phyloP scores from a whole-genome alignment of 1,139 yeast species.

The Taphrina sp. region DNA sequence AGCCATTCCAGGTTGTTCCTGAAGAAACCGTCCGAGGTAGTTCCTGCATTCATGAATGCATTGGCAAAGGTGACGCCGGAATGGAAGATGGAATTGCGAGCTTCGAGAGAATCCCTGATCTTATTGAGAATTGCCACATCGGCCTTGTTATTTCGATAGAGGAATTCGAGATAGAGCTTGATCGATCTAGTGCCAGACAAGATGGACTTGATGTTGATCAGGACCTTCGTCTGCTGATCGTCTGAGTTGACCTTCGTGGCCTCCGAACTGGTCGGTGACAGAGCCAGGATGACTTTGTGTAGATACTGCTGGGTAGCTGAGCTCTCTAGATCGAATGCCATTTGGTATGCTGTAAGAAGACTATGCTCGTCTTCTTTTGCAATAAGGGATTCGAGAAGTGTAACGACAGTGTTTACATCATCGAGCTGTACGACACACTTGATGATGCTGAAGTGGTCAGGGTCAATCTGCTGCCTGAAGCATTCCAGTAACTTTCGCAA shows the following conservation, averaged over 20 bases:
- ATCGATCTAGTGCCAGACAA: constrained; percentile 92
- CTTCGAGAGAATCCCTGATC: constrained; percentile 79
- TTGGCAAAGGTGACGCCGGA: constrained; percentile 93
- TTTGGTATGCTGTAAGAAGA: constrained; percentile 74
- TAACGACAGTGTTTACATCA: constrained; percentile 66
- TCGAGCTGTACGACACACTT: constrained; percentile 87
- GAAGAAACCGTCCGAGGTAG: constrained; percentile 91
- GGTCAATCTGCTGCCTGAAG: constrained; percentile 57
- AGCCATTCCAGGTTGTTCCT: constrained; percentile 92
- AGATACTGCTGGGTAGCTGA: constrained; percentile 92
- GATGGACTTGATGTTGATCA: constrained; percentile 45
- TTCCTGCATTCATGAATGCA: constrained; percentile 94
- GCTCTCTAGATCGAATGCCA: constrained; percentile 89
- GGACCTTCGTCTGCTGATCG: constrained; percentile 2
- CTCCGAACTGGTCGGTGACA: constrained; percentile 50
- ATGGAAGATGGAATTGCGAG: constrained; percentile 90
- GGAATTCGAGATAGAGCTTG: constrained; percentile 85
- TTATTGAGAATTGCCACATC: constrained; percentile 79
- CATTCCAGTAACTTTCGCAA: constrained; percentile 56
- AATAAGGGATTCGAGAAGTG: constrained; percentile 63
- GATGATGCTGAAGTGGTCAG: constrained; percentile 77
- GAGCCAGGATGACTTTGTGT: constrained; percentile 53
- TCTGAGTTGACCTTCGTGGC: not conserved
- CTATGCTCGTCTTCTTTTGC: constrained; percentile 45
- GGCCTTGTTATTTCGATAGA: constrained; percentile 81